These are phyloP conservation scores for Glycine latifolia DNA, from an alignment of 306 rosid genomes.

Conservation along the genomic window DNA sequence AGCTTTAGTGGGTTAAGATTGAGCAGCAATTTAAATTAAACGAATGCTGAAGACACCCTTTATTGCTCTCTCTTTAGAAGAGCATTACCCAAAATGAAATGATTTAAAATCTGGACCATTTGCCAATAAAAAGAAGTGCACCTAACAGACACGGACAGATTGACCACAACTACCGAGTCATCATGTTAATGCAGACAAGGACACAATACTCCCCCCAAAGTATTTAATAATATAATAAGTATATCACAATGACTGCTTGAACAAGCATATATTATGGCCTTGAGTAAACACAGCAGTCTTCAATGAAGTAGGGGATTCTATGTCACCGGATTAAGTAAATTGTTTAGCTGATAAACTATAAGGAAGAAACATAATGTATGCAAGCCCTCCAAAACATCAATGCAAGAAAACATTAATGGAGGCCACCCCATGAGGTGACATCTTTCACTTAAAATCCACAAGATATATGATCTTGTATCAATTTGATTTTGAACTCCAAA, in stretches of 20 bases:
- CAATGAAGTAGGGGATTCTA: slow-evolving; percentile 2
- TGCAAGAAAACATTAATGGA: slow-evolving; percentile 6
- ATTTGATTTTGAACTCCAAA: slow-evolving; percentile 23
- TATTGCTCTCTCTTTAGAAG: neutral
- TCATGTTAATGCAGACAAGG: slow-evolving; percentile 19
- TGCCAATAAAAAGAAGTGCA: neutral
- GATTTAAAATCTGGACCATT: slow-evolving; percentile 9
- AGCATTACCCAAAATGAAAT: neutral
- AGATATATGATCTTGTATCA: neutral
- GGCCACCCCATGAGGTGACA: neutral
- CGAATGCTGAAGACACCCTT: neutral
- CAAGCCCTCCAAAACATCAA: slow-evolving; percentile 21
- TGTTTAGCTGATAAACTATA: slow-evolving; percentile 10
- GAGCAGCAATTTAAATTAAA: neutral
- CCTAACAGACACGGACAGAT: neutral
- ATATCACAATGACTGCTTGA: neutral
- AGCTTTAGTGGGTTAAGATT: neutral
- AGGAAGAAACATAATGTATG: slow-evolving; percentile 36
- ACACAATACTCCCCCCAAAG: neutral
- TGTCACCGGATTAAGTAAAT: neutral
- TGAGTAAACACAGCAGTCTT: neutral
- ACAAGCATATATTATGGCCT: slow-evolving; percentile 6
- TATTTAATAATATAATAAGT: neutral
- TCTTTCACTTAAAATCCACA: slow-evolving; percentile 26
- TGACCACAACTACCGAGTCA: neutral